Conservation (phyloP, 2,329 filamentous ascomycete species). For the Knufia petricola region DNA sequence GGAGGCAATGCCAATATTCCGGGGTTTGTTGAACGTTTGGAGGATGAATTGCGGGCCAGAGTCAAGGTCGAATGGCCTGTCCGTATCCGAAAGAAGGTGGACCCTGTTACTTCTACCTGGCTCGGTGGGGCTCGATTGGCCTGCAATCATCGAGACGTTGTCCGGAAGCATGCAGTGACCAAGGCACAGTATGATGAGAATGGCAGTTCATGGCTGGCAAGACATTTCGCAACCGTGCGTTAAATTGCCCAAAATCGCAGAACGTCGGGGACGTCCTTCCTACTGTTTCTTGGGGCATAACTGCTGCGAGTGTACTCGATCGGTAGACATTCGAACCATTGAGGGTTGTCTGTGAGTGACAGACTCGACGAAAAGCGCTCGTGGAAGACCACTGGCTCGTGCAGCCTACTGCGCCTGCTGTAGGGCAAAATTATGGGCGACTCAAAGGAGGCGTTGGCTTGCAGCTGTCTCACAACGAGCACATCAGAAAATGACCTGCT, state of each 20-base stretch:
- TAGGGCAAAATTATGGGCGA: too few species aligned
- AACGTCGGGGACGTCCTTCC: too few species aligned
- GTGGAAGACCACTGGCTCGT: too few species aligned
- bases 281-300: too few species aligned
- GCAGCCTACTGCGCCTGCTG: too few species aligned
- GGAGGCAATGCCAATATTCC: constrained; percentile 74
- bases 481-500: too few species aligned
- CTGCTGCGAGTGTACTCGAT: too few species aligned
- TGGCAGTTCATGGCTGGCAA: constrained; percentile 63
- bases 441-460: too few species aligned
- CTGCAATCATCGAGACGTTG: constrained; percentile 47
- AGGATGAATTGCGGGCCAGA: constrained; percentile 58
- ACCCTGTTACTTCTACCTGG: constrained; percentile 78
- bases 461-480: too few species aligned
- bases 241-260: background rate
- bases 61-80: constrained; percentile 70
- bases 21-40: constrained; percentile 72
- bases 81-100: constrained; percentile 56
- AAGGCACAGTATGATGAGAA: constrained; percentile 85
- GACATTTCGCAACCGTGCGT: constrained; percentile 47
- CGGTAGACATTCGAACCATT: too few species aligned
- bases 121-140: constrained; percentile 72
- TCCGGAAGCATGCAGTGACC: constrained; percentile 64
- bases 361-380: too few species aligned
- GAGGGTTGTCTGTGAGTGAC: too few species aligned